These are phyloP conservation scores for Cytospora paraplurivora DNA, from an alignment of 2,329 filamentous ascomycete genomes.

Conservation along the genomic window DNA sequence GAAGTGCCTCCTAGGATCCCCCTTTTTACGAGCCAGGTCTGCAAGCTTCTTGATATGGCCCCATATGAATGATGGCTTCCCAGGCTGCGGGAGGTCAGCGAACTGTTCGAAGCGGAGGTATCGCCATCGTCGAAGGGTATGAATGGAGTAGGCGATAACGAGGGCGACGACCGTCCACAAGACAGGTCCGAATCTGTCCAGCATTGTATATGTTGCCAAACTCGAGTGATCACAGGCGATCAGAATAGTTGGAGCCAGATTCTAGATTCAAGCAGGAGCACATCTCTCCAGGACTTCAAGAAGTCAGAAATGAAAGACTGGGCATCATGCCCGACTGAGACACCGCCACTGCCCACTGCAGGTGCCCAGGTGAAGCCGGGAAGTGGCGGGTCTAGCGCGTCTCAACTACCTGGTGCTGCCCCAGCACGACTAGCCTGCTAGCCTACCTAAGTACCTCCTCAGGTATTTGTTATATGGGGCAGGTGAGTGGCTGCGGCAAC, in stretches of 20 bases:
- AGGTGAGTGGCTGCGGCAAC: no score
- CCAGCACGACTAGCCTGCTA: no score
- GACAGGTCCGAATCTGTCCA: conserved; percentile 16
- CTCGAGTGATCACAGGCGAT: not conserved
- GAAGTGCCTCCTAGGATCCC: conserved; percentile 20
- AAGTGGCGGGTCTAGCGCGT: no score
- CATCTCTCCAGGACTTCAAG: not conserved
- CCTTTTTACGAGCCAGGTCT: conserved; percentile 7
- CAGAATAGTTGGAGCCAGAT: not conserved
- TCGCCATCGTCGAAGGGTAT: conserved; percentile 18
- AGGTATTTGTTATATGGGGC: no score
- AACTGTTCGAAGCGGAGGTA: conserved; percentile 23
- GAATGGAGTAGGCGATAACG: conserved; percentile 12
- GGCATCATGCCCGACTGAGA: no score
- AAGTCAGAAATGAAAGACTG: not conserved
- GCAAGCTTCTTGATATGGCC: conserved; percentile 20
- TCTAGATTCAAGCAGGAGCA: not conserved
- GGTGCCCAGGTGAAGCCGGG: no score
- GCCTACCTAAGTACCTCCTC: no score
- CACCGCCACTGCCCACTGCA: no score
- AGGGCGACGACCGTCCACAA: conserved; percentile 23
- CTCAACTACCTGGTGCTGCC: no score
- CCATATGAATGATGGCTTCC: conserved; percentile 21
- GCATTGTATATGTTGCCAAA: not conserved
- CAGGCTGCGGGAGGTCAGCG: conserved; percentile 18